Conservation (phyloP, 2,329 filamentous ascomycete genomes). For the Sclerotinia nivalis region DNA sequence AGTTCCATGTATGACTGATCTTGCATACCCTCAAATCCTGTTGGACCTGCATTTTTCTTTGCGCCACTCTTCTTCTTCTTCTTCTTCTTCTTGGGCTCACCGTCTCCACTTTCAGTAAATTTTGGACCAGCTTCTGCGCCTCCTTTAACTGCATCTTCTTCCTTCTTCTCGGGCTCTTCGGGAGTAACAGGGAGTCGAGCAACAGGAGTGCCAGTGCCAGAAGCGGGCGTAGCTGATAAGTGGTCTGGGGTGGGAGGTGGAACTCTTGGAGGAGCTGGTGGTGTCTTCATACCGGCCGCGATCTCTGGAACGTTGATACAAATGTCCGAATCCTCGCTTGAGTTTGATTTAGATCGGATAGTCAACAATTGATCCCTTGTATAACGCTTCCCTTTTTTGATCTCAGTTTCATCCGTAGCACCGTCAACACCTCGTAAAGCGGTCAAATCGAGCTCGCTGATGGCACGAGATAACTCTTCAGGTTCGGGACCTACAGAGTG, state of each 20-base stretch:
- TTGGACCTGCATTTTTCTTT: conserved; percentile 43
- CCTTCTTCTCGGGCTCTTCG: conserved; percentile 1
- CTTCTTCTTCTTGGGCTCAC: conserved; percentile 44
- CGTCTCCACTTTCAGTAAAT: conserved; percentile 27
- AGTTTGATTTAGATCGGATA: conserved; percentile 20
- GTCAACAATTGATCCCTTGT: conserved; percentile 31
- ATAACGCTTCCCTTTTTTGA: conserved; percentile 25
- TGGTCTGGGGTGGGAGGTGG: conserved; percentile 24
- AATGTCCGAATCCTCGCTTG: not conserved
- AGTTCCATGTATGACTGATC: not conserved
- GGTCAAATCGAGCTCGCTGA: conserved; percentile 35
- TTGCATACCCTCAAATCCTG: conserved; percentile 66
- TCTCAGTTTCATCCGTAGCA: conserved; percentile 3
- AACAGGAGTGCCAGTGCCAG: conserved; percentile 14
- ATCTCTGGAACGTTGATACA: conserved; percentile 11
- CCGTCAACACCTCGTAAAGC: conserved; percentile 24
- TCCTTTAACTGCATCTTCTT: conserved; percentile 7
- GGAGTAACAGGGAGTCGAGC: conserved; percentile 12
- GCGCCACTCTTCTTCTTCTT: conserved; percentile 46
- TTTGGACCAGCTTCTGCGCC: conserved; percentile 5
- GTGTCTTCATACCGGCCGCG: conserved; percentile 15
- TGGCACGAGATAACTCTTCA: conserved; percentile 32
- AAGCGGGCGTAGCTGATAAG: conserved; percentile 15
- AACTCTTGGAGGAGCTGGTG: conserved; percentile 23
- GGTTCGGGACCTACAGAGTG: conserved; percentile 24